Evolutionary conservation across 106 monocot species (phyloP), one percentile per base, ranked within the genome.

Genomic region (Allium fistulosum): DNA sequence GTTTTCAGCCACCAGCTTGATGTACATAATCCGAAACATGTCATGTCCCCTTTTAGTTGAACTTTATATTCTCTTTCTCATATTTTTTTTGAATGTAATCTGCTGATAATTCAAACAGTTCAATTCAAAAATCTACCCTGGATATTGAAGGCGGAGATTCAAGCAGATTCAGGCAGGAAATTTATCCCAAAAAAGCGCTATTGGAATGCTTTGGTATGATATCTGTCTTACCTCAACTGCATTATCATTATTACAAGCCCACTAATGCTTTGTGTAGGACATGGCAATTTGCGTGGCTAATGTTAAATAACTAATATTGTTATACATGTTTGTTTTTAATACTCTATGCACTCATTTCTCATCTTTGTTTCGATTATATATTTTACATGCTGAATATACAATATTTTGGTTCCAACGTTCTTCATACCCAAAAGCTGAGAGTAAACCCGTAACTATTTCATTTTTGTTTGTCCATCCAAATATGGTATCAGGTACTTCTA

Each of bases 91-190:
- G 15, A 4, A 14, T 46, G 15, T 65, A 12, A 65, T 49, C 49
- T 65, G 48, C 65, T 65, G 65, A 65, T 73, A 22, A 9, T 46
- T 4, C 10, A n/a, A 10, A 37, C 85, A 85, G 85, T 53, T 81
- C 72, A 53, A 75, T 71, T 18, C 81, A 66, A 51, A 70, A 78
- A n/a, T 49, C 72, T 10, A 66, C 66, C 63, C 37, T 61, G n/a
- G 75, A 85, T 4, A 9, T 75, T 47, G 75, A 79, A 45, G 78
- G 76, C 37, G 78, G 78, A 66, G 78, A 85, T 17, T 65, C 75
- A n/a, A 62, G 11, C 26, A 63, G 26, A 68, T 77, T 26, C 52
- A 71, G 47, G 53, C 71, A 71, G 46, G 74, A 71, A 10, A 75
- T 74, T 46, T 45, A 22, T 48, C 62, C 80, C 59, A 48, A 56